phyloP scores from a whole-genome alignment of 352 stramenopile genomes.

The Phytopythium litorale region DNA sequence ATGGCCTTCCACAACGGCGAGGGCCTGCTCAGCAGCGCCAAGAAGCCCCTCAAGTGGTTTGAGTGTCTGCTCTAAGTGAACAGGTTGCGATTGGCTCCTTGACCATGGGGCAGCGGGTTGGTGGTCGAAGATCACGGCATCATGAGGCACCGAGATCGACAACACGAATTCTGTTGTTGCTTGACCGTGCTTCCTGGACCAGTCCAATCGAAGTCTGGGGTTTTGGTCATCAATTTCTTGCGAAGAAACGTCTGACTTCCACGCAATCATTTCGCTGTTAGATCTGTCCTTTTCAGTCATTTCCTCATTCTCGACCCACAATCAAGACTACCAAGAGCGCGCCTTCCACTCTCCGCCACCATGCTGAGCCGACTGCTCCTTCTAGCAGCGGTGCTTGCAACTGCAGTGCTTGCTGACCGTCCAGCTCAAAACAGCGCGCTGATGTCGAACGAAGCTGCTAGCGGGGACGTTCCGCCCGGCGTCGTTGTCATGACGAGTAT shows the following conservation, averaged over 20 bases:
- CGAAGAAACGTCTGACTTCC: not conserved
- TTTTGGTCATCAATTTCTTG: not conserved
- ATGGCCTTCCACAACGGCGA: conserved; percentile 59
- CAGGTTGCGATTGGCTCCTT: no score
- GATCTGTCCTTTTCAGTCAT: not conserved
- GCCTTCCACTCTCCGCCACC: not conserved
- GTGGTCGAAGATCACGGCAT: no score
- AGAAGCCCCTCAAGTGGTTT: conserved; percentile 66
- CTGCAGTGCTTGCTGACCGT: not conserved
- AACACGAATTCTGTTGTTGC: no score
- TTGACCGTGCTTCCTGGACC: not conserved
- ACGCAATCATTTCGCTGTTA: not conserved
- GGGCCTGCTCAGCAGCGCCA: conserved; percentile 32
- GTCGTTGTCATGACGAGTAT: not conserved
- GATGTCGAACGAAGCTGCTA: not conserved
- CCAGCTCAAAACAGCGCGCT: not conserved
- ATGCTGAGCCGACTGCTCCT: not conserved
- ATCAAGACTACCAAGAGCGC: not conserved
- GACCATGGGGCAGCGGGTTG: no score
- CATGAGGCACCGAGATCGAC: no score
- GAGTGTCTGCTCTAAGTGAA: conserved; percentile 44
- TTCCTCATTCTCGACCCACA: not conserved
- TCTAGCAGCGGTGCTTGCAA: not conserved
- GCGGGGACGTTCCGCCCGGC: not conserved
- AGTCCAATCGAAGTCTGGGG: not conserved